These are phyloP conservation scores for Croton setiger DNA, from an alignment of 441 rosid species.

Conservation along the genomic window DNA sequence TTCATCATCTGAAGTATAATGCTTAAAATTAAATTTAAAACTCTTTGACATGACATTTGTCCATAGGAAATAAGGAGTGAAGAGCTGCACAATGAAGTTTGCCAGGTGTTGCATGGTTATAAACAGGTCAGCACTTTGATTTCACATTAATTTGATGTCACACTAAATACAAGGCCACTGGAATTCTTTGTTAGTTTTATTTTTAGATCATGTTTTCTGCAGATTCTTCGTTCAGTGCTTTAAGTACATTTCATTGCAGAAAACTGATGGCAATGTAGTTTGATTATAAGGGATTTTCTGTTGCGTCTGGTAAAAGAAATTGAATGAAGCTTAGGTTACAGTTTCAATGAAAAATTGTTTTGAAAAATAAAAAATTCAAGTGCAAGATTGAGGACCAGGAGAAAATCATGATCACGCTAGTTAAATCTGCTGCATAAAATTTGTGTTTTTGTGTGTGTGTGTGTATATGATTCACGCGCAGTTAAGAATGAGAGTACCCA, in stretches of 20 bases:
- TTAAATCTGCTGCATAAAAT: background rate
- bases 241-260: background rate
- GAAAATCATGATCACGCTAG: background rate
- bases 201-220: background rate
- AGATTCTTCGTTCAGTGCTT: background rate
- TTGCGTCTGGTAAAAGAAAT: background rate
- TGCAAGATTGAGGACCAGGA: background rate
- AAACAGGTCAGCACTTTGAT: constrained; percentile 56
- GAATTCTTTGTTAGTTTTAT: no score
- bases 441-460: no score
- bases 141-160: background rate
- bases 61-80: constrained; percentile 81
- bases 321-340: background rate
- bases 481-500: no score
- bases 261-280: background rate
- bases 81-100: constrained; percentile 83
- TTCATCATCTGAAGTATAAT: background rate
- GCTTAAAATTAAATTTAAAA: background rate
- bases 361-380: background rate
- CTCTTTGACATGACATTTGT: background rate
- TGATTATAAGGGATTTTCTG: background rate
- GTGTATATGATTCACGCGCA: no score
- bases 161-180: no score
- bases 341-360: background rate
- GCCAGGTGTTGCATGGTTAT: constrained; percentile 86